phyloP scores from a whole-genome alignment of 2,329 filamentous ascomycete species.

The Colletotrichum lupini region DNA sequence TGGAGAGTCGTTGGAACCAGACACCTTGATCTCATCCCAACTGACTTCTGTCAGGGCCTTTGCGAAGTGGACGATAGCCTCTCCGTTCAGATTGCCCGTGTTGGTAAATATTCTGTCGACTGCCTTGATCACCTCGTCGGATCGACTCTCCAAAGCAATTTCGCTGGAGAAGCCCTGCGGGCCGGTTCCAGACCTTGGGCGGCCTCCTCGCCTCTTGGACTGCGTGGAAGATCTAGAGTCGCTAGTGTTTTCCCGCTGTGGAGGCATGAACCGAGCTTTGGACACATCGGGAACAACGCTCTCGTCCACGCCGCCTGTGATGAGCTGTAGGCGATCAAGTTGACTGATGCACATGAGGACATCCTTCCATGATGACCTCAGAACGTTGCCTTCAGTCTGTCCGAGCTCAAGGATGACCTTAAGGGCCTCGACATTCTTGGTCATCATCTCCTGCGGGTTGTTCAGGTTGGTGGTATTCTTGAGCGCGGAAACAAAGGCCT shows the following conservation, averaged over 20 bases:
- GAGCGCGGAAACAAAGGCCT: slow-evolving; percentile 93
- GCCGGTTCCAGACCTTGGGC: slow-evolving; percentile 65
- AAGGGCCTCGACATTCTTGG: slow-evolving; percentile 95
- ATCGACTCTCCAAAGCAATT: slow-evolving; percentile 91
- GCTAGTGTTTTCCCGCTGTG: slow-evolving; percentile 62
- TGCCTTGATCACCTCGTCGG: slow-evolving; percentile 90
- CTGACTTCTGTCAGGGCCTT: slow-evolving; percentile 93
- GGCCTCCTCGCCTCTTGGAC: slow-evolving; percentile 52
- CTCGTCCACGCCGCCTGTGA: slow-evolving; percentile 94
- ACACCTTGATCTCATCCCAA: slow-evolving; percentile 99
- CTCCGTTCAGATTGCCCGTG: slow-evolving; percentile 90
- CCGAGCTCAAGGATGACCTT: slow-evolving; percentile 93
- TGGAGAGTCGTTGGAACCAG: slow-evolving; percentile 93
- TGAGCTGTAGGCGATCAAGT: slow-evolving; percentile 92
- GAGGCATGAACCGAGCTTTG: slow-evolving; percentile 77
- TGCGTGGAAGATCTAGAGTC: slow-evolving; percentile 77
- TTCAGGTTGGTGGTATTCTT: slow-evolving; percentile 96
- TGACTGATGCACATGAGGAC: slow-evolving; percentile 96
- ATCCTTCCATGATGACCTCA: slow-evolving; percentile 94
- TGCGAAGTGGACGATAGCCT: slow-evolving; percentile 96
- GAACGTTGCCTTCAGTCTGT: slow-evolving; percentile 88
- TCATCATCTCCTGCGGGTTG: slow-evolving; percentile 93
- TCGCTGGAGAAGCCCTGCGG: slow-evolving; percentile 78
- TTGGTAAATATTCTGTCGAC: slow-evolving; percentile 98
- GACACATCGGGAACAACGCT: slow-evolving; percentile 92